Percentiles rank a stretch among this genome's conserved stretches.
Evolutionary conservation across 495 filamentous ascomycete genomes (phyloP).

Genomic region (Tuber borchii): DNA sequence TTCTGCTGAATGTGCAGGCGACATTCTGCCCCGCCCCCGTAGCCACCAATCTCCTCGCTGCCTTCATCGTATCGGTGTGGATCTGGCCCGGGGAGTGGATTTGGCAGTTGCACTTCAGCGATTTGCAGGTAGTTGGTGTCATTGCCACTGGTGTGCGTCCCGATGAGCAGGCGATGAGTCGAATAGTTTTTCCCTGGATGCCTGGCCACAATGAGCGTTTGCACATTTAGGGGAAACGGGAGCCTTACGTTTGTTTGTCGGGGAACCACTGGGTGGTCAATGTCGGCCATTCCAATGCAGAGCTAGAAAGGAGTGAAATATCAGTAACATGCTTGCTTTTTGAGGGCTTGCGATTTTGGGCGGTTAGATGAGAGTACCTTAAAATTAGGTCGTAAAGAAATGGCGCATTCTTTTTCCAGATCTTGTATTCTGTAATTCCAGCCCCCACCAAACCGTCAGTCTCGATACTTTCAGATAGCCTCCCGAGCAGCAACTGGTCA

Average conservation of each 20-base stretch:
- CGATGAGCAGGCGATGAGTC: slow-evolving; percentile 84
- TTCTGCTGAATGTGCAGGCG: slow-evolving; percentile 88
- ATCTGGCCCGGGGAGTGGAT: slow-evolving; percentile 62
- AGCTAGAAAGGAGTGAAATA: slow-evolving; percentile 47
- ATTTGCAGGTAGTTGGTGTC: slow-evolving; percentile 92
- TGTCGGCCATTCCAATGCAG: slow-evolving; percentile 95
- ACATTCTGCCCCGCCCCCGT: slow-evolving; percentile 62
- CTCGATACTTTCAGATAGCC: not conserved
- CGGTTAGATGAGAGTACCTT: slow-evolving; percentile 48
- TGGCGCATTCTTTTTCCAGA: slow-evolving; percentile 99
- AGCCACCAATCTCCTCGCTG: slow-evolving; percentile 85
- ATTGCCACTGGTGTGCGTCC: slow-evolving; percentile 85
- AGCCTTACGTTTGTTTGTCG: slow-evolving; percentile 72
- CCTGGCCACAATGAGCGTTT: slow-evolving; percentile 44
- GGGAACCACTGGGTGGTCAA: slow-evolving; percentile 97
- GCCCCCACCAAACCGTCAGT: slow-evolving; percentile 12
- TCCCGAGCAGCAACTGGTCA: not conserved
- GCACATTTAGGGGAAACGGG: not conserved
- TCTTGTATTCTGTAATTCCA: slow-evolving; percentile 77
- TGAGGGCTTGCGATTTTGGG: not conserved
- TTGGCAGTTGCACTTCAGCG: slow-evolving; percentile 83
- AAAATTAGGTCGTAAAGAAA: slow-evolving; percentile 97
- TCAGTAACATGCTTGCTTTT: slow-evolving; percentile 6
- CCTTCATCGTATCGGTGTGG: slow-evolving; percentile 80
- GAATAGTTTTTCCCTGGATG: slow-evolving; percentile 76